Conservation (phyloP, 805 yeast species). For the Barnettozyma wickerhamii region DNA sequence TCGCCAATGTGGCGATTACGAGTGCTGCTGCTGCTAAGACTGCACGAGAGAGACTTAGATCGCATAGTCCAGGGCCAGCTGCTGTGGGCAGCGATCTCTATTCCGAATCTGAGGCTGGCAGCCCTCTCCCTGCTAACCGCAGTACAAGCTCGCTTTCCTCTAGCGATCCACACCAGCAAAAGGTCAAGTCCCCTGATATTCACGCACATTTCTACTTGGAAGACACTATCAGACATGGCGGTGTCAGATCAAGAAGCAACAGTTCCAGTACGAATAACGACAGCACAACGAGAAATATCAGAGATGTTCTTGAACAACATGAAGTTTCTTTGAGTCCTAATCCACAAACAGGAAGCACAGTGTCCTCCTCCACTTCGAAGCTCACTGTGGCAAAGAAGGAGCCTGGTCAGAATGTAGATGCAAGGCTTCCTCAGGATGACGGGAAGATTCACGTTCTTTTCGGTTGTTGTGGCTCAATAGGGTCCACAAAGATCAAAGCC, state of each 20-base stretch:
- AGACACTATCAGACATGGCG: slow-evolving; percentile 55
- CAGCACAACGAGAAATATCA: slow-evolving; percentile 9
- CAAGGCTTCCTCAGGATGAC: slow-evolving; percentile 72
- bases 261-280: slow-evolving; percentile 22
- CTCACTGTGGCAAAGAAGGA: slow-evolving; percentile 29
- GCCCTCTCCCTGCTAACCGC: slow-evolving; percentile 6
- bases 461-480: slow-evolving; percentile 88
- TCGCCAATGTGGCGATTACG: slow-evolving; percentile 34
- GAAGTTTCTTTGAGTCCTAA: background rate
- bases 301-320: slow-evolving; percentile 10
- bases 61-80: slow-evolving; percentile 19
- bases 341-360: background rate
- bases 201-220: slow-evolving; percentile 79
- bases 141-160: slow-evolving; percentile 23
- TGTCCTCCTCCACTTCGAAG: slow-evolving; percentile 8
- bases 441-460: slow-evolving; percentile 81
- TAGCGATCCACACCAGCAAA: slow-evolving; percentile 8
- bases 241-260: slow-evolving; percentile 29
- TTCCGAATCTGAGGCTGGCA: slow-evolving; percentile 1
- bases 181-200: slow-evolving; percentile 48
- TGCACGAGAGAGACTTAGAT: slow-evolving; percentile 25
- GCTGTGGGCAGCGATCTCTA: too few relatives aligned
- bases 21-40: slow-evolving; percentile 38
- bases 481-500: slow-evolving; percentile 72
- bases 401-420: slow-evolving; percentile 51